Conservation (phyloP, 148 eudicot species). For the Cornus controversa region DNA sequence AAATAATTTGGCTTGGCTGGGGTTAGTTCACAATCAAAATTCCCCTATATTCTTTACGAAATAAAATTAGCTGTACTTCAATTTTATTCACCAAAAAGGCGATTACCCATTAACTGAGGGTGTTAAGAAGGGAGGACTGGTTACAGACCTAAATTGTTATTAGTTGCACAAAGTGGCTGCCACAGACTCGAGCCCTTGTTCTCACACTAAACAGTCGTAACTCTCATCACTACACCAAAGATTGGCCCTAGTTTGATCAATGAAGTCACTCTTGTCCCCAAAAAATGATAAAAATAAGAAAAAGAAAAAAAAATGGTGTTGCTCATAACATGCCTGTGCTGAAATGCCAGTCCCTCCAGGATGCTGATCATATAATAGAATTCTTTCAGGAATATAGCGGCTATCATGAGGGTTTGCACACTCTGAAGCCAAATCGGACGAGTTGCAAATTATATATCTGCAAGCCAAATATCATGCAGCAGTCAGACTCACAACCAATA, state of each 20-base stretch:
- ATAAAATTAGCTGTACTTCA: background rate
- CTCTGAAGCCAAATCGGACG: constrained; percentile 86
- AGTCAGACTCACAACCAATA: constrained; percentile 11
- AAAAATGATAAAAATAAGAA: background rate
- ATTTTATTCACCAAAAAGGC: no score
- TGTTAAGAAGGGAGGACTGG: no score
- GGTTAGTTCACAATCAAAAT: background rate
- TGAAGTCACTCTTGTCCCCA: background rate
- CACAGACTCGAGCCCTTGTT: no score
- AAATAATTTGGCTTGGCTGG: background rate
- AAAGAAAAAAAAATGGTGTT: background rate
- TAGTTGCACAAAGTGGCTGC: no score
- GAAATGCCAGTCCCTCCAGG: constrained; percentile 97
- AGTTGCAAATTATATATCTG: constrained; percentile 82
- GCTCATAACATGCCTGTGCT: constrained; percentile 51
- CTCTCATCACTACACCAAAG: no score
- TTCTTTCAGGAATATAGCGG: constrained; percentile 79
- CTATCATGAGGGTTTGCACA: constrained; percentile 87
- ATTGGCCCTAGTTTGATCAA: background rate
- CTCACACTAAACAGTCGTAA: no score
- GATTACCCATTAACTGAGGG: no score
- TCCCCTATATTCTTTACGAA: background rate
- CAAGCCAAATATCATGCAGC: constrained; percentile 19
- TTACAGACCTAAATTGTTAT: no score
- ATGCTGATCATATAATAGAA: constrained; percentile 81